Evolutionary conservation across 495 filamentous ascomycete genomes (phyloP).

Genomic region (Lentithecium fluviatile): DNA sequence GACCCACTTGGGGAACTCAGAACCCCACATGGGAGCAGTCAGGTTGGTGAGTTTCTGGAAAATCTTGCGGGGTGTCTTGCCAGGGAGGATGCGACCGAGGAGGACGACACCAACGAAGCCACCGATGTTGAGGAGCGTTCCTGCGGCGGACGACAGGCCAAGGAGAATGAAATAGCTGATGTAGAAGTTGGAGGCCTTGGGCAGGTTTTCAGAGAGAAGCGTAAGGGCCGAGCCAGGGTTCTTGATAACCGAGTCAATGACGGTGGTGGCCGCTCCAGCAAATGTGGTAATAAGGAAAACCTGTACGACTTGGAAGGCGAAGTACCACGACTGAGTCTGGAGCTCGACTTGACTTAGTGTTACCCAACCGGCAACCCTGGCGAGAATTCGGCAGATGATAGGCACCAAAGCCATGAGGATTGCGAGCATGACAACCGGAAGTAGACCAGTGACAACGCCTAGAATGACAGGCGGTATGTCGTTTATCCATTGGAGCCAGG

Average conservation of each 20-base stretch:
- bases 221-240: slow-evolving; percentile 59
- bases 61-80: slow-evolving; percentile 72
- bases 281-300: slow-evolving; percentile 89
- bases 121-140: slow-evolving; percentile 71
- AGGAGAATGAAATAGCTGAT: slow-evolving; percentile 93
- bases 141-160: slow-evolving; percentile 77
- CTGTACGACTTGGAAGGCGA: slow-evolving; percentile 91
- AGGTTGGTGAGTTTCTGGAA: slow-evolving; percentile 67
- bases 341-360: slow-evolving; percentile 78
- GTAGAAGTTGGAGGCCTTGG: slow-evolving; percentile 87
- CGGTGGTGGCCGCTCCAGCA: slow-evolving; percentile 70
- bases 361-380: slow-evolving; percentile 75
- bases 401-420: slow-evolving; percentile 89
- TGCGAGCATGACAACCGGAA: slow-evolving; percentile 76
- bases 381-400: slow-evolving; percentile 77
- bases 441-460: slow-evolving; percentile 80
- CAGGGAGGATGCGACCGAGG: slow-evolving; percentile 65
- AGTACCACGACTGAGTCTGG: slow-evolving; percentile 87
- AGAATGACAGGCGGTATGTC: slow-evolving; percentile 67
- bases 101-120: slow-evolving; percentile 76
- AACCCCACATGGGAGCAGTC: slow-evolving; percentile 76
- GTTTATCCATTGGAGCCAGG: slow-evolving; percentile 71
- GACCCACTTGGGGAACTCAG: slow-evolving; percentile 80
- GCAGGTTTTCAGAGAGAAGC: slow-evolving; percentile 73
- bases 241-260: slow-evolving; percentile 61